Evolutionary conservation across 345 rosid species (phyloP).

Genomic region (Bruguiera gymnorhiza): DNA sequence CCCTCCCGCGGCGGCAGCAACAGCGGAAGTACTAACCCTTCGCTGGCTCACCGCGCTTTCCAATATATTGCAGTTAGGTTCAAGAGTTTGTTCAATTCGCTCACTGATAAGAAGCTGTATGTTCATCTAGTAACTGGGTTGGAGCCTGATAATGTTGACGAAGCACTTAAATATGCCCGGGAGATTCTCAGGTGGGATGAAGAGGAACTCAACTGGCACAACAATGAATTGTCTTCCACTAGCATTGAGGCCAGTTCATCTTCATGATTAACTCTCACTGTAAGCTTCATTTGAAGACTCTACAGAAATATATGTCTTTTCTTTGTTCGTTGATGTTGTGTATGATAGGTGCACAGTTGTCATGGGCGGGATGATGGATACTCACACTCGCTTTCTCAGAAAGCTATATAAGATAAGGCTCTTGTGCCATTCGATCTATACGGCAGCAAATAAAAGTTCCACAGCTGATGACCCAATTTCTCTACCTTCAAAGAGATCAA

Average conservation of each 20-base stretch:
- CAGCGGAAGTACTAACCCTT: constrained; percentile 29
- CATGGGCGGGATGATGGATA: background rate
- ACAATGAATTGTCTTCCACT: constrained; percentile 37
- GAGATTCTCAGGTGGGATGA: constrained; percentile 60
- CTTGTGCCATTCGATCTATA: too few species aligned
- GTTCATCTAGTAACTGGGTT: constrained; percentile 50
- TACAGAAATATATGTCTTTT: background rate
- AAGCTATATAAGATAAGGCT: too few species aligned
- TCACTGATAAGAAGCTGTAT: constrained; percentile 56
- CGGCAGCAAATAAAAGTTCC: too few species aligned
- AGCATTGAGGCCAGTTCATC: constrained; percentile 57
- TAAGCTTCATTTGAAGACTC: background rate
- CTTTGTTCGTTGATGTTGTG: background rate
- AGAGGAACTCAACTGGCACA: constrained; percentile 29
- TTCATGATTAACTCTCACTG: constrained; percentile 18
- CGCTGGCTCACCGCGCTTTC: constrained; percentile 62
- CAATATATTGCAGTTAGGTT: constrained; percentile 69
- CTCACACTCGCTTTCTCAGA: too few species aligned
- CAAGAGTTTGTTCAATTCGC: constrained; percentile 53
- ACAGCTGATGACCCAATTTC: too few species aligned
- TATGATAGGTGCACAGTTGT: background rate
- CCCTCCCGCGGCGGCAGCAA: constrained; percentile 13
- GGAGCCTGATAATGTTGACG: constrained; percentile 59
- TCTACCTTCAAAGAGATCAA: too few species aligned
- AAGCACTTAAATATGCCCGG: constrained; percentile 55